These are phyloP conservation scores for Penicillium paradoxum DNA, from an alignment of 495 filamentous ascomycete species.

Conservation along the genomic window DNA sequence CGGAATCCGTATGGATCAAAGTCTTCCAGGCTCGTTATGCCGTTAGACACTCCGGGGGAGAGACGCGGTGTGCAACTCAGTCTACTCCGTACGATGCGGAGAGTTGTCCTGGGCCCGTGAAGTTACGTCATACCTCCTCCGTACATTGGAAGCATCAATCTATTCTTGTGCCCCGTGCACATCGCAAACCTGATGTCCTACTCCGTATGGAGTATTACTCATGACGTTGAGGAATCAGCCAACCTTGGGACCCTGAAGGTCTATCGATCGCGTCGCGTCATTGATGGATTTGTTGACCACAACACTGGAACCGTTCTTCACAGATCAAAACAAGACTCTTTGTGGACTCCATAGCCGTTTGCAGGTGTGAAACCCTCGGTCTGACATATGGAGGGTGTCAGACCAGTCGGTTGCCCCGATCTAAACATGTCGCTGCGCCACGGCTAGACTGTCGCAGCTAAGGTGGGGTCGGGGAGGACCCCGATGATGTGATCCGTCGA, in stretches of 20 bases:
- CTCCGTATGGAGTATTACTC: not conserved
- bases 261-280: not conserved
- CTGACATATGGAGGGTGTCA: not conserved
- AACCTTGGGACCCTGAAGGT: not conserved
- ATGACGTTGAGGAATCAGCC: not conserved
- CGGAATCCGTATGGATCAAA: no score
- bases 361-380: constrained; percentile 1
- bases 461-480: constrained; percentile 16
- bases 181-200: constrained; percentile 1
- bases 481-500: constrained; percentile 28
- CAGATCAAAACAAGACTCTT: not conserved
- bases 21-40: no score
- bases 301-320: not conserved
- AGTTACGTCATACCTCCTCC: constrained; percentile 4
- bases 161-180: constrained; percentile 5
- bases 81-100: not conserved
- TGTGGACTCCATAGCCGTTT: not conserved
- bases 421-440: constrained; percentile 13
- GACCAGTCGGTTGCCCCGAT: constrained; percentile 18
- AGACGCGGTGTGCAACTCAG: not conserved
- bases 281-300: not conserved
- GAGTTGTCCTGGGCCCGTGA: not conserved
- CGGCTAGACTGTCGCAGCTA: constrained; percentile 1
- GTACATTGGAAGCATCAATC: not conserved
- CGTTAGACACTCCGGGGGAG: no score